Evolutionary conservation across 1,139 yeast genomes (phyloP).

Genomic region (Hansenula sp.): DNA sequence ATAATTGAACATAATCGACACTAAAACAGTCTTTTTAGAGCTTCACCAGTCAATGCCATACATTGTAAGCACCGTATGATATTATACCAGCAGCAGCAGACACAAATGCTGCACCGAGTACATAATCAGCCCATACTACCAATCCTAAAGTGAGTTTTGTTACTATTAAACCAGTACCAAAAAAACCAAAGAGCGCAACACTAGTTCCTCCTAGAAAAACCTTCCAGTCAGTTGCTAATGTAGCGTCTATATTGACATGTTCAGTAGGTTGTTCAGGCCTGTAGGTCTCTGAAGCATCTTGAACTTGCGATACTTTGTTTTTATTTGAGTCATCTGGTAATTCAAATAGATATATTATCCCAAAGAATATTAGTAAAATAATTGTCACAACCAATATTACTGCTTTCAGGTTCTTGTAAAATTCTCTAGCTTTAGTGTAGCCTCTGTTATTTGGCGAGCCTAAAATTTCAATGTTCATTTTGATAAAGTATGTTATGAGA

Average conservation of each 20-base stretch:
- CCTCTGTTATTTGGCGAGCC: neutral
- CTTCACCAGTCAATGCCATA: neutral
- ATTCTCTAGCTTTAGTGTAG: neutral
- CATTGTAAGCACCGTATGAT: neutral
- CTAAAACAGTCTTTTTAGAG: neutral
- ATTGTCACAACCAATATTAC: neutral
- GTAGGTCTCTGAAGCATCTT: neutral
- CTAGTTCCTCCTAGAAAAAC: neutral
- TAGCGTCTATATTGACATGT: neutral
- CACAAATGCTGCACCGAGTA: neutral
- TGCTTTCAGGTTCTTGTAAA: neutral
- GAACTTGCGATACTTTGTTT: neutral
- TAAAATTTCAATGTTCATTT: neutral
- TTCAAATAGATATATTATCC: neutral
- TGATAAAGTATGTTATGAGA: neutral
- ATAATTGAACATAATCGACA: neutral
- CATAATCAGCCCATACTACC: neutral
- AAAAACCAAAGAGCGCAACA: neutral
- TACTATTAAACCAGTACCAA: neutral
- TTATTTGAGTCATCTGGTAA: neutral
- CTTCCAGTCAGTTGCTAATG: neutral
- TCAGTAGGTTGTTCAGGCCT: neutral
- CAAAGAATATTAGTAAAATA: neutral
- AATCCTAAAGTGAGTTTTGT: neutral
- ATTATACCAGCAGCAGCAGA: neutral